Conservation (phyloP, 148 eudicot genomes). For the Chenopodium berlandieri region DNA sequence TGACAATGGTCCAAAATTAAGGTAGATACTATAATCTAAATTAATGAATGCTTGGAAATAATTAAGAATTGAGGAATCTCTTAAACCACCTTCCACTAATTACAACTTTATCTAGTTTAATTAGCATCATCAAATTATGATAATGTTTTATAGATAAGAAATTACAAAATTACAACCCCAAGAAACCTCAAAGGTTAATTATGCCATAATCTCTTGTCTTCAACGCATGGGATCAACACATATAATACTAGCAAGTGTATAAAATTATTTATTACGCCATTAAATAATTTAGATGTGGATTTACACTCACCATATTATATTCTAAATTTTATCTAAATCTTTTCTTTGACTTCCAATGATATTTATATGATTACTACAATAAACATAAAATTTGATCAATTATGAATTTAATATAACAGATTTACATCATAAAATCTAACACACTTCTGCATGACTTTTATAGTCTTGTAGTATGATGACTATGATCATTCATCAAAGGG, state of each 20-base stretch:
- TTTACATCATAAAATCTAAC: too few relatives aligned
- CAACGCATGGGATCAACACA: background rate
- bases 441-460: too few relatives aligned
- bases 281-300: too few relatives aligned
- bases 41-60: background rate
- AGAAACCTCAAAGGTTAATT: slow-evolving; percentile 4
- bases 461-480: too few relatives aligned
- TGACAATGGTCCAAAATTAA: slow-evolving; percentile 8
- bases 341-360: too few relatives aligned
- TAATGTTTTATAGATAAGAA: slow-evolving; percentile 13
- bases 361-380: too few relatives aligned
- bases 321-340: too few relatives aligned
- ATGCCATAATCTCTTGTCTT: slow-evolving; percentile 13
- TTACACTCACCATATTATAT: too few relatives aligned
- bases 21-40: slow-evolving; percentile 1
- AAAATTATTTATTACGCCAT: too few relatives aligned
- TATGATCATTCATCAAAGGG: too few relatives aligned
- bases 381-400: too few relatives aligned
- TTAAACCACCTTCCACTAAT: slow-evolving; percentile 33
- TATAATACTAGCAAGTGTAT: background rate
- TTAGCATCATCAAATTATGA: slow-evolving; percentile 16
- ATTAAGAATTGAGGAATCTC: slow-evolving; percentile 2
- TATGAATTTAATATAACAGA: too few relatives aligned
- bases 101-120: slow-evolving; percentile 21
- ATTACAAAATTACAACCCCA: background rate